Evolutionary conservation across 768 basidiomycete species (phyloP).

Genomic region (Lactarius vividus): DNA sequence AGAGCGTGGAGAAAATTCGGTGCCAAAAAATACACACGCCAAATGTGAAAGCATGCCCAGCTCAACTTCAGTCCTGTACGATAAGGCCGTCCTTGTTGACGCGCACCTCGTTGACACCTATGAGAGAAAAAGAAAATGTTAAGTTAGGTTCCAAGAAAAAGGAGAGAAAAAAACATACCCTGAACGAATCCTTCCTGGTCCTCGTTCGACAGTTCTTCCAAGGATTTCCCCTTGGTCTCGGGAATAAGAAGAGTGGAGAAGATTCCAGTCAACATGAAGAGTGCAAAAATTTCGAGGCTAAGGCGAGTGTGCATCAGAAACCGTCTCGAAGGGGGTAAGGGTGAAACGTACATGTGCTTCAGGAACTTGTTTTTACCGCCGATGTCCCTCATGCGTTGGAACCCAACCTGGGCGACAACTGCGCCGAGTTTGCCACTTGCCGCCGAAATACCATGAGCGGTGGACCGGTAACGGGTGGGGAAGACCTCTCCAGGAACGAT

Average conservation of each 20-base stretch:
- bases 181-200: conserved; percentile 58
- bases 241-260: conserved; percentile 77
- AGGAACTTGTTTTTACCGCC: conserved; percentile 61
- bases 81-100: conserved; percentile 23
- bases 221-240: conserved; percentile 65
- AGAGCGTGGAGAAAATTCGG: not conserved
- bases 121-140: not conserved
- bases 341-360: conserved; percentile 58
- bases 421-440: conserved; percentile 83
- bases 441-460: conserved; percentile 80
- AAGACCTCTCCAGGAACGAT: conserved; percentile 79
- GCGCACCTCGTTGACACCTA: conserved; percentile 15
- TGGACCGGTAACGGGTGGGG: conserved; percentile 87
- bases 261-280: conserved; percentile 85
- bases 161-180: conserved; percentile 22
- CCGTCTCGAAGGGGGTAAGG: not conserved
- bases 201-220: conserved; percentile 77
- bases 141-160: not conserved
- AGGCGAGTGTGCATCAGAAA: conserved; percentile 7
- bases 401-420: conserved; percentile 76
- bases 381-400: conserved; percentile 64
- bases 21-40: not conserved
- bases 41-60: not conserved
- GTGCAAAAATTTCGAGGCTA: conserved; percentile 75
- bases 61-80: not conserved